Conservation (phyloP, 768 basidiomycete species). For the Podaxis sp. region DNA sequence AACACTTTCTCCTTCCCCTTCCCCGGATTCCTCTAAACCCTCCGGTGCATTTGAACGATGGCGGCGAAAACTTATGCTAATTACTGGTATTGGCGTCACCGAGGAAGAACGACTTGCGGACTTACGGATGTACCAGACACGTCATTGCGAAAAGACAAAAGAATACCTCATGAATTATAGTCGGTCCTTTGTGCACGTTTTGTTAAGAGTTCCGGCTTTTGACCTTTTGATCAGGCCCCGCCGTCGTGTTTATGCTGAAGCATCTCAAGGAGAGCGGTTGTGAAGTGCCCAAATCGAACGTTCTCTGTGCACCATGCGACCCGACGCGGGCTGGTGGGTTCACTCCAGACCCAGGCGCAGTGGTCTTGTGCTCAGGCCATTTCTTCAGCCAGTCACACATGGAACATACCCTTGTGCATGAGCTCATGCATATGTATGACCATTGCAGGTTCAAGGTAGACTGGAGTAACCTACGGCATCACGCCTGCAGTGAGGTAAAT, state of each 20-base stretch:
- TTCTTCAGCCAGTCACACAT: slow-evolving; percentile 82
- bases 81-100: slow-evolving; percentile 49
- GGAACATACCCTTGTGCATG: slow-evolving; percentile 93
- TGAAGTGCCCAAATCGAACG: slow-evolving; percentile 65
- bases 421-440: slow-evolving; percentile 94
- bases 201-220: not conserved
- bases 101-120: slow-evolving; percentile 45
- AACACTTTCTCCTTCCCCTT: slow-evolving; percentile 19
- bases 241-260: slow-evolving; percentile 88
- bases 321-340: slow-evolving; percentile 76
- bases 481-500: slow-evolving; percentile 95
- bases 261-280: slow-evolving; percentile 80
- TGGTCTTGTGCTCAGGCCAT: slow-evolving; percentile 84
- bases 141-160: slow-evolving; percentile 70
- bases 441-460: slow-evolving; percentile 93
- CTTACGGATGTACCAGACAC: slow-evolving; percentile 34
- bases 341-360: slow-evolving; percentile 70
- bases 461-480: slow-evolving; percentile 88
- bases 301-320: slow-evolving; percentile 87
- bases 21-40: slow-evolving; percentile 22
- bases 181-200: slow-evolving; percentile 36
- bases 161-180: slow-evolving; percentile 67
- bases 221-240: slow-evolving; percentile 57
- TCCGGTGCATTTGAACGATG: slow-evolving; percentile 47
- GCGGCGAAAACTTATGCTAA: slow-evolving; percentile 44